These are phyloP conservation scores for Penicillium samsonianum DNA, from an alignment of 495 filamentous ascomycete species.

Conservation along the genomic window DNA sequence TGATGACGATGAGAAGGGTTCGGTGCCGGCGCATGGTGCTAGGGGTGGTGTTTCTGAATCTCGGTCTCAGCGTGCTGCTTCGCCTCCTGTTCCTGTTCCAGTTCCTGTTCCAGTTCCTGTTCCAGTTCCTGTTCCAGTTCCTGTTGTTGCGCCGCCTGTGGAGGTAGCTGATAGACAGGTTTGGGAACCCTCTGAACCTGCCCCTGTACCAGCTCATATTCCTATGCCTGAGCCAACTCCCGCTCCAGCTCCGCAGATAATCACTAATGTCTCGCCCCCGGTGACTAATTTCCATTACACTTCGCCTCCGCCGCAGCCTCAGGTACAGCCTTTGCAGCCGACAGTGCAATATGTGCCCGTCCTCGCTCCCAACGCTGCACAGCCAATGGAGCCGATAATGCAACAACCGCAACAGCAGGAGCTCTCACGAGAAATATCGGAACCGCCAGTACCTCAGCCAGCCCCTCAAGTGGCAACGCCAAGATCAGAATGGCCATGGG, in stretches of 20 bases:
- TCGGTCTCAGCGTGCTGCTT: slow-evolving; percentile 2
- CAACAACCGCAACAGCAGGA: slow-evolving; percentile 9
- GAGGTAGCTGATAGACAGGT: background rate
- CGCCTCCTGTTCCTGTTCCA: slow-evolving; percentile 1
- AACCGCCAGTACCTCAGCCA: background rate
- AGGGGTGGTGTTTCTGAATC: slow-evolving; percentile 8
- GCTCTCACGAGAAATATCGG: background rate
- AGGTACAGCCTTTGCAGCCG: slow-evolving; percentile 18
- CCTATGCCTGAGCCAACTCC: slow-evolving; percentile 10
- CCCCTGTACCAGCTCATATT: slow-evolving; percentile 12
- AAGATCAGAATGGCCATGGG: slow-evolving; percentile 15
- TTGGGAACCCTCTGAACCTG: slow-evolving; percentile 2
- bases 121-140: background rate
- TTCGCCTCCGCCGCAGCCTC: slow-evolving; percentile 10
- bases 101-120: slow-evolving; percentile 1
- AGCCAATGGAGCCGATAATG: slow-evolving; percentile 4
- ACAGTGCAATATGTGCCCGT: slow-evolving; percentile 34
- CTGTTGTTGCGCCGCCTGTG: background rate
- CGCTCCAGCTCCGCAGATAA: slow-evolving; percentile 22
- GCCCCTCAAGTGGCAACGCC: background rate
- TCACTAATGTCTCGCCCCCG: slow-evolving; percentile 26
- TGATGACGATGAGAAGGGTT: slow-evolving; percentile 15
- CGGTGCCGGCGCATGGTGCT: slow-evolving; percentile 7
- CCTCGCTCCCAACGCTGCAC: slow-evolving; percentile 27
- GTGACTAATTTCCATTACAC: slow-evolving; percentile 8